Percentiles rank a stretch among this genome's conserved stretches.
Conservation (phyloP, 2,329 filamentous ascomycete species). For the Volutella citrinella region DNA sequence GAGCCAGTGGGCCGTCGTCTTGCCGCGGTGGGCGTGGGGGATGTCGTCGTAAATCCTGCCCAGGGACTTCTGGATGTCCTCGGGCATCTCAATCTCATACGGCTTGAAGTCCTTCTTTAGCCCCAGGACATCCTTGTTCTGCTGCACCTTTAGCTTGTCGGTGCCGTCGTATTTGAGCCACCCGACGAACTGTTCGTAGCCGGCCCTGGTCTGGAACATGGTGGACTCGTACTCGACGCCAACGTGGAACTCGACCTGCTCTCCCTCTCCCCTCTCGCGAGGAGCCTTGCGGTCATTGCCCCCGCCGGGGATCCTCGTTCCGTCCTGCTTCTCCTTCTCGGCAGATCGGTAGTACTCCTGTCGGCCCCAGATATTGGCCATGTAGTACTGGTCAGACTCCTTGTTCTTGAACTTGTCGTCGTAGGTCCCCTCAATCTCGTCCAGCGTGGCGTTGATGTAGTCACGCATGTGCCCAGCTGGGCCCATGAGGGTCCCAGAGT, state of each 20-base stretch:
- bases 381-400: slow-evolving; percentile 43
- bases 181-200: slow-evolving; percentile 32
- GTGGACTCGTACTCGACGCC: slow-evolving; percentile 39
- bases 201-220: slow-evolving; percentile 38
- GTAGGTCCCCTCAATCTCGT: slow-evolving; percentile 32
- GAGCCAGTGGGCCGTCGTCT: slow-evolving; percentile 30
- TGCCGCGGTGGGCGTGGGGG: slow-evolving; percentile 22
- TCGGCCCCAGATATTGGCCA: slow-evolving; percentile 39
- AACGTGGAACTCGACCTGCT: slow-evolving; percentile 32
- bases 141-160: slow-evolving; percentile 16
- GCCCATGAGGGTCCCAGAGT: slow-evolving; percentile 44
- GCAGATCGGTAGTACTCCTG: slow-evolving; percentile 38
- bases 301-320: slow-evolving; percentile 5
- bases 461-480: slow-evolving; percentile 29
- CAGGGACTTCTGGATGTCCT: slow-evolving; percentile 26
- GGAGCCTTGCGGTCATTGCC: slow-evolving; percentile 10
- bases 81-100: slow-evolving; percentile 30
- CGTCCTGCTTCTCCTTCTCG: slow-evolving; percentile 2
- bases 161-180: slow-evolving; percentile 30
- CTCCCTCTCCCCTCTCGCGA: slow-evolving; percentile 2
- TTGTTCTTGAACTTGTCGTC: slow-evolving; percentile 25
- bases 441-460: slow-evolving; percentile 24
- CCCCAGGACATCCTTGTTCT: slow-evolving; percentile 23
- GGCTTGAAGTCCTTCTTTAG: slow-evolving; percentile 26
- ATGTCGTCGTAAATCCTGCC: slow-evolving; percentile 30